Conservation (phyloP, 2,329 filamentous ascomycete genomes). For the Cadophora gregata region DNA sequence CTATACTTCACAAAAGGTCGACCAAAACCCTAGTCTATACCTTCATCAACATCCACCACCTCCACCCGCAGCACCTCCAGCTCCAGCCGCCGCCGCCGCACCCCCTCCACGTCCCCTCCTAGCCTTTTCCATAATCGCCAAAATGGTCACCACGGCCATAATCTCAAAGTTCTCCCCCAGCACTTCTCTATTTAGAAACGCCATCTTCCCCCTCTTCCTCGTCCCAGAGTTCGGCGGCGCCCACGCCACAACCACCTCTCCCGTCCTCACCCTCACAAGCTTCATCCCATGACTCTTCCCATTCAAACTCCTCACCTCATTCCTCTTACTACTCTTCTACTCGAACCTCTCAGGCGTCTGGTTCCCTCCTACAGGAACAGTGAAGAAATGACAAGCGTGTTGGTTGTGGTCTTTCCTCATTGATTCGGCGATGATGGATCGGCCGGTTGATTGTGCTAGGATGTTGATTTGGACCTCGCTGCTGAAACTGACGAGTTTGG, state of each 20-base stretch:
- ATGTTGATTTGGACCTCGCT: neutral
- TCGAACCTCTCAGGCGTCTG: slow-evolving; percentile 25
- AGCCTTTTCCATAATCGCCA: slow-evolving; percentile 30
- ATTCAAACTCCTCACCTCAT: slow-evolving; percentile 28
- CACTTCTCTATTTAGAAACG: slow-evolving; percentile 29
- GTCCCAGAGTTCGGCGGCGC: slow-evolving; percentile 23
- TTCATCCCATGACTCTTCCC: slow-evolving; percentile 32
- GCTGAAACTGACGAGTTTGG: slow-evolving; percentile 16
- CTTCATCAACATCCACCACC: neutral
- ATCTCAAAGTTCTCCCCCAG: slow-evolving; percentile 32
- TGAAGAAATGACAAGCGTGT: neutral
- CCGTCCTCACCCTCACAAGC: slow-evolving; percentile 25
- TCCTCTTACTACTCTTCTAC: slow-evolving; percentile 31
- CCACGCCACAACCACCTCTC: slow-evolving; percentile 34
- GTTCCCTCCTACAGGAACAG: neutral
- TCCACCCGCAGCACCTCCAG: neutral
- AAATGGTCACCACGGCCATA: slow-evolving; percentile 26
- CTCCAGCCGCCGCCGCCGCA: neutral
- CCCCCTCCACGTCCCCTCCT: slow-evolving; percentile 12
- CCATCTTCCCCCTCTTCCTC: slow-evolving; percentile 36
- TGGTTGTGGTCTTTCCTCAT: neutral
- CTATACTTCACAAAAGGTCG: neutral
- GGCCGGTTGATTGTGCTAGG: neutral
- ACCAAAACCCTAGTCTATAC: neutral
- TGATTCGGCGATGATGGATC: neutral